Percentiles rank a stretch among this genome's conserved stretches.
Evolutionary conservation across 176 grass and related monocot species (phyloP).

Genomic region (Phoenix dactylifera): DNA sequence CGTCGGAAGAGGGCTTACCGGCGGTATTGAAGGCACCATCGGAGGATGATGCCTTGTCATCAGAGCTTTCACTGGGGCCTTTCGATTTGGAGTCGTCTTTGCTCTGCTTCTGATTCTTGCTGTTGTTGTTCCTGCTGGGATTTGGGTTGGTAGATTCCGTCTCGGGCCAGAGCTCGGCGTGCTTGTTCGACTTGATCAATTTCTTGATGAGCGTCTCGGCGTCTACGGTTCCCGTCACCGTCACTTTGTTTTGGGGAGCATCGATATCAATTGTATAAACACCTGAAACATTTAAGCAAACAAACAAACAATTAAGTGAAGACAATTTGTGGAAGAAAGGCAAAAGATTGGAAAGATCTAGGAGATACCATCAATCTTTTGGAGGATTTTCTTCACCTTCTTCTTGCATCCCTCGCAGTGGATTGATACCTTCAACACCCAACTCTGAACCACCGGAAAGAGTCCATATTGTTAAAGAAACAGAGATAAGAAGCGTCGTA

Average conservation of each 20-base stretch:
- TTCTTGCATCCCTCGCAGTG: slow-evolving; percentile 53
- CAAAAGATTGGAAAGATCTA: background rate
- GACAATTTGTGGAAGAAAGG: background rate
- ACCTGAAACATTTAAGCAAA: slow-evolving; percentile 9
- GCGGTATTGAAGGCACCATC: background rate
- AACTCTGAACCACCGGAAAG: slow-evolving; percentile 9
- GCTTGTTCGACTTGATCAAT: slow-evolving; percentile 28
- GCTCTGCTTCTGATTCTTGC: background rate
- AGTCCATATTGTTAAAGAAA: too few relatives aligned
- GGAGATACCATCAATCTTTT: slow-evolving; percentile 29
- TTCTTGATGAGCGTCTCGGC: slow-evolving; percentile 24
- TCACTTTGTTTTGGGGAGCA: slow-evolving; percentile 27
- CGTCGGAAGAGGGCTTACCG: too few relatives aligned
- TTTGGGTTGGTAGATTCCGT: slow-evolving; percentile 18
- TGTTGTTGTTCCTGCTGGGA: background rate
- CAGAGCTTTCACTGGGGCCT: slow-evolving; percentile 14
- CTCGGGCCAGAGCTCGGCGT: slow-evolving; percentile 23
- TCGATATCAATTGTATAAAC: slow-evolving; percentile 30
- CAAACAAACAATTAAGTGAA: background rate
- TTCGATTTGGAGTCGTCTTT: slow-evolving; percentile 19
- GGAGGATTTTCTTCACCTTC: slow-evolving; percentile 41
- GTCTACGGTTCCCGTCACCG: slow-evolving; percentile 19
- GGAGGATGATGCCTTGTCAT: background rate
- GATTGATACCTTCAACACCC: slow-evolving; percentile 33
- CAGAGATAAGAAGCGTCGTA: too few relatives aligned